Evolutionary conservation across 441 rosid genomes (phyloP).

Genomic region (Populus trichocarpa): DNA sequence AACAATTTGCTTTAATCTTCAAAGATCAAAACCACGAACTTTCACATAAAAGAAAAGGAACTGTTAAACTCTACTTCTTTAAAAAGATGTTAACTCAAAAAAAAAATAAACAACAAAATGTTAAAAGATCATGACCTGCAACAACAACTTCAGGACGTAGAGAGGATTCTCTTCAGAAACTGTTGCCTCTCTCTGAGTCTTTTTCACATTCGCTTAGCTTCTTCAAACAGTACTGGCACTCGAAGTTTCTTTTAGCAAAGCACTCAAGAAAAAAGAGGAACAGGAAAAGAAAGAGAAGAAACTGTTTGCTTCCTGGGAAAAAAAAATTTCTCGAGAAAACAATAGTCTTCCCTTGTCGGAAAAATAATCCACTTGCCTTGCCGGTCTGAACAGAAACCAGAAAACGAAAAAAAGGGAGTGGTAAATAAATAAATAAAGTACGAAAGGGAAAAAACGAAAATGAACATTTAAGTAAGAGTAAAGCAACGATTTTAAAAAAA

Average conservation of each 20-base stretch:
- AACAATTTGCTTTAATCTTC: neutral
- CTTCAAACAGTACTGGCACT: constrained; percentile 17
- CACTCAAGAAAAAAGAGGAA: neutral
- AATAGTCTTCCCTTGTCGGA: constrained; percentile 16
- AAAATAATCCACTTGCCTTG: constrained; percentile 20
- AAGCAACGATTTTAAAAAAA: constrained; percentile 11
- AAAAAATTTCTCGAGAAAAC: constrained; percentile 10
- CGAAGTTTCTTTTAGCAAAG: constrained; percentile 13
- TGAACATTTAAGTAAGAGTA: constrained; percentile 5
- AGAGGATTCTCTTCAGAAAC: constrained; percentile 13
- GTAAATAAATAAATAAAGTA: constrained; percentile 7
- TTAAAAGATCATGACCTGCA: constrained; percentile 29
- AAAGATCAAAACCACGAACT: constrained; percentile 1
- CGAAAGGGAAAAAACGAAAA: constrained; percentile 6
- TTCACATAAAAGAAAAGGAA: neutral
- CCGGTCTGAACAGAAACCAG: constrained; percentile 24
- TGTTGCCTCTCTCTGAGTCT: constrained; percentile 7
- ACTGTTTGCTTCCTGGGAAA: constrained; percentile 22
- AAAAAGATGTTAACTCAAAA: neutral
- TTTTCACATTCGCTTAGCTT: constrained; percentile 25
- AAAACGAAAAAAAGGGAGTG: constrained; percentile 13
- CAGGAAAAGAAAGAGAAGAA: neutral
- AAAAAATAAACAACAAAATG: neutral
- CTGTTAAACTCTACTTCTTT: neutral
- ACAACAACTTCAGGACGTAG: too few relatives aligned